Evolutionary conservation across 2,329 filamentous ascomycete genomes (phyloP), one percentile per base, ranked within the genome.

Genomic region (Neoarthrinium moseri): DNA sequence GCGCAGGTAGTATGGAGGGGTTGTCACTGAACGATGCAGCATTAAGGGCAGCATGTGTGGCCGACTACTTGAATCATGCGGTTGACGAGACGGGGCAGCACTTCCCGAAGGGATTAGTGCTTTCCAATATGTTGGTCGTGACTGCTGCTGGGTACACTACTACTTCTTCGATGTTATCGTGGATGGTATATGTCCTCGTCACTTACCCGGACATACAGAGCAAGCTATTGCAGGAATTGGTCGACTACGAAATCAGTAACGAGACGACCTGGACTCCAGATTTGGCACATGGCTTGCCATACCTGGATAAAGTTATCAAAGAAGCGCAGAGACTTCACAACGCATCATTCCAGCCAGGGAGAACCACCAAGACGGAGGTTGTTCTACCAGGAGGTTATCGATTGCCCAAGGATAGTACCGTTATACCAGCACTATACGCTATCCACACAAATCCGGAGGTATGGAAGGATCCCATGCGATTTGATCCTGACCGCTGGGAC

Each of bases 91-190:
- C 26, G 76, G 33, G 80, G 78, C 27, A 68, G 78, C 40, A 47
- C 60, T 83, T 1, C 75, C 78, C 0, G 58, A 65, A 29, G 59
- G 66, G 5, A 51, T 70, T 15, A 58, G 27, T 74, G 18, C 47
- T 63, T n/a, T 51, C 57, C 45, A 57, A 60, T 0, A 62, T 81
- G 0, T 62, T 80, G 2, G 75, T 82, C 4, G 70, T 71, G 6
- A 77, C 73, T 0, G 80, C 67, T 3, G 80, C 80, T 2, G 80
- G 80, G n/a, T 83, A 83, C 63, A 80, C 75, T 2, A 84, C 80
- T 1, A 83, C 76, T 1, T 75, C 72, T 3, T 76, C 77, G 0
- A 69, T 83, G 3, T 65, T 83, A 2, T 80, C 77, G 0, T 83
- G 78, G 80, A 64, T 78, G 2, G 57, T 82, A 32, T 83, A 81